Evolutionary conservation across 73 alveolate species (phyloP), one percentile per base, ranked within the genome.

Genomic region (Strombidium stylifer): DNA sequence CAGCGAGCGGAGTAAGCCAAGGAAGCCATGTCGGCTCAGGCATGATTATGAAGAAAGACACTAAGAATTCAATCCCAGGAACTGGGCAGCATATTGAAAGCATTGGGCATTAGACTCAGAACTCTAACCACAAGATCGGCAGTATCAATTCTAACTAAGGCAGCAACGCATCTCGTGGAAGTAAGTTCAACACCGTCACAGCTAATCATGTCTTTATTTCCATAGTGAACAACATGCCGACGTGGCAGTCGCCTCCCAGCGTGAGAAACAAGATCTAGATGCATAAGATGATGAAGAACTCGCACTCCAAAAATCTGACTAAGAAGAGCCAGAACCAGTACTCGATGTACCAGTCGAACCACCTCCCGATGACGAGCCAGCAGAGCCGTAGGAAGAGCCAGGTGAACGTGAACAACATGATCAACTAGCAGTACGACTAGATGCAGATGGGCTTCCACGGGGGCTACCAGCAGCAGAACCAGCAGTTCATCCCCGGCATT

Each of bases 301-400:
- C 68, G 3, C 12, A 10, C 7, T 7, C 10, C 3, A 53, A 25
- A 10, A 35, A 35, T 8, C 45, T 10, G 8, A 10, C 45, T 6
- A 24, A 21, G 4, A 53, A 28, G 68, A 53, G 32, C 12, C 25
- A 24, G 3, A 24, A 53, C 25, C 16, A 53, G 32, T 53, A 53
- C 32, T 30, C 68, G 3, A 53, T 53, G 68, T 53, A 53, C 16
- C 25, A 53, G 23, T 28, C 68, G 4, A 53, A 53, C 32, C 68
- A 53, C 49, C 4, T 26, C 32, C 68, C 68, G 5, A 27, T 15
- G 28, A 53, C 68, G 5, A 30, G 32, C 12, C 19, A 53, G 4
- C 18, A 49, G 6, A 12, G 32, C 26, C 26, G 68, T 30, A 49
- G 68, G 16, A 10, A 53, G n/a, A 10, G 15, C 28, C 15, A 53